A percentile compares a stretch with the other conserved stretches of the same genome.
Evolutionary conservation across 1,139 yeast genomes (phyloP).

Genomic region (Yamadazyma diospyri): DNA sequence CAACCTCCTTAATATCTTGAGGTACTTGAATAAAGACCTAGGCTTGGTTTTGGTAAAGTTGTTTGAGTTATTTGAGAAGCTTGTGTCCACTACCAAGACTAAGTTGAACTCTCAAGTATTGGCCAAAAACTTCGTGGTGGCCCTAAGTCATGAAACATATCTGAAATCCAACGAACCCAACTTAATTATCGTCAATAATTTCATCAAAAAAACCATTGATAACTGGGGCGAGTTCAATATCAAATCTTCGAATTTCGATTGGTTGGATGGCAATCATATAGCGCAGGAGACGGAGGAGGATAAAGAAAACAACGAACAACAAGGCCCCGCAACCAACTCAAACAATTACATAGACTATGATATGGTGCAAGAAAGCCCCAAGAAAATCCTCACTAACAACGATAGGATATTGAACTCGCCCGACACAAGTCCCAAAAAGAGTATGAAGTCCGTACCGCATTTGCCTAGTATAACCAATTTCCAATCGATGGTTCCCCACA

Average conservation of each 20-base stretch:
- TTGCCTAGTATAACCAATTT: conserved; percentile 5
- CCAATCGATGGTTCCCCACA: conserved; percentile 2
- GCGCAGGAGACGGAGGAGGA: neutral
- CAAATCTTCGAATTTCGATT: neutral
- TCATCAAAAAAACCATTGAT: conserved; percentile 45
- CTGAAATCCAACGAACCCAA: conserved; percentile 43
- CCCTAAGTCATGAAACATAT: conserved; percentile 50
- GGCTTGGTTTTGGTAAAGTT: conserved; percentile 11
- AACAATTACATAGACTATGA: conserved; percentile 27
- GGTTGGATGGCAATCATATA: neutral
- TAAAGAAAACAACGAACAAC: neutral
- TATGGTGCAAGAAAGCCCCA: conserved; percentile 18
- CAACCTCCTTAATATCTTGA: conserved; percentile 21
- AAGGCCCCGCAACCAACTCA: neutral
- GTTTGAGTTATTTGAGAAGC: conserved; percentile 12
- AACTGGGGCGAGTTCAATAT: conserved; percentile 32
- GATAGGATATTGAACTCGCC: conserved; percentile 6
- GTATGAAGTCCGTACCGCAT: conserved; percentile 2
- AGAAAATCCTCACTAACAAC: conserved; percentile 8
- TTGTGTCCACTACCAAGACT: conserved; percentile 25
- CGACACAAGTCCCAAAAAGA: neutral
- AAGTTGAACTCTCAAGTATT: conserved; percentile 45
- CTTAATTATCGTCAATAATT: conserved; percentile 48
- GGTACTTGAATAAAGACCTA: conserved; percentile 9
- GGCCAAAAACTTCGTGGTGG: conserved; percentile 47